Evolutionary conservation across 2,329 filamentous ascomycete species (phyloP).

Genomic region (Teratosphaeria pseudoeucalypti): DNA sequence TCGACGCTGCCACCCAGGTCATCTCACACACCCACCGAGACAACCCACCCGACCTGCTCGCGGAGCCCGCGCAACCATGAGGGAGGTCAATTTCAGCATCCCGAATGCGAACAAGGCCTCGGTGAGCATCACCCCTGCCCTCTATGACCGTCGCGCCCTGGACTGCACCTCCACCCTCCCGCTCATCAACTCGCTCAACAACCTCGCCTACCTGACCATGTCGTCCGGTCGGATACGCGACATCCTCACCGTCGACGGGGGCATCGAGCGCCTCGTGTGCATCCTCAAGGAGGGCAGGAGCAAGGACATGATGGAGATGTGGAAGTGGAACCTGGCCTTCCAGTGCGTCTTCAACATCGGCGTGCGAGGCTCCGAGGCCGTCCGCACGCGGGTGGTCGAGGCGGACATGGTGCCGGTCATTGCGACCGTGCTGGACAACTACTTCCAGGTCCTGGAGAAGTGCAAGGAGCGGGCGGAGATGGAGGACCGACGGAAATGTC

Average conservation of each 20-base stretch:
- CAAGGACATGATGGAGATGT: constrained; percentile 99
- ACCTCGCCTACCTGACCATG: constrained; percentile 95
- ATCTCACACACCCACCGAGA: neutral
- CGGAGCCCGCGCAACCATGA: constrained; percentile 55
- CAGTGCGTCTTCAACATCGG: constrained; percentile 99
- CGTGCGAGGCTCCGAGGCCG: constrained; percentile 85
- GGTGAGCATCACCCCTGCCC: constrained; percentile 93
- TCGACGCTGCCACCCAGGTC: neutral
- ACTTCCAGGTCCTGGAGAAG: constrained; percentile 91
- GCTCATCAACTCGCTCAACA: constrained; percentile 97
- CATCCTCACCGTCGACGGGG: constrained; percentile 96
- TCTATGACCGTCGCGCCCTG: constrained; percentile 93
- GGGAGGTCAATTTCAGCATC: constrained; percentile 99
- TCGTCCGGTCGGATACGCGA: constrained; percentile 95
- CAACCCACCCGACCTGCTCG: neutral
- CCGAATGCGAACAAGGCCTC: constrained; percentile 99
- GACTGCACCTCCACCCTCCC: constrained; percentile 97
- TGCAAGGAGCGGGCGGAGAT: constrained; percentile 76
- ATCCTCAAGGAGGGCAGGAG: constrained; percentile 95
- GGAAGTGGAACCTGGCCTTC: constrained; percentile 99
- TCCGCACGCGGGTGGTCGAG: constrained; percentile 90
- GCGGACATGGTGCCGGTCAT: constrained; percentile 99
- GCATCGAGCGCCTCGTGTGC: constrained; percentile 90
- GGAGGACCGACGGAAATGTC: constrained; percentile 55
- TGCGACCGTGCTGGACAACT: constrained; percentile 95